Evolutionary conservation across 2,329 filamentous ascomycete genomes (phyloP).

Genomic region (Lachnellula suecica): DNA sequence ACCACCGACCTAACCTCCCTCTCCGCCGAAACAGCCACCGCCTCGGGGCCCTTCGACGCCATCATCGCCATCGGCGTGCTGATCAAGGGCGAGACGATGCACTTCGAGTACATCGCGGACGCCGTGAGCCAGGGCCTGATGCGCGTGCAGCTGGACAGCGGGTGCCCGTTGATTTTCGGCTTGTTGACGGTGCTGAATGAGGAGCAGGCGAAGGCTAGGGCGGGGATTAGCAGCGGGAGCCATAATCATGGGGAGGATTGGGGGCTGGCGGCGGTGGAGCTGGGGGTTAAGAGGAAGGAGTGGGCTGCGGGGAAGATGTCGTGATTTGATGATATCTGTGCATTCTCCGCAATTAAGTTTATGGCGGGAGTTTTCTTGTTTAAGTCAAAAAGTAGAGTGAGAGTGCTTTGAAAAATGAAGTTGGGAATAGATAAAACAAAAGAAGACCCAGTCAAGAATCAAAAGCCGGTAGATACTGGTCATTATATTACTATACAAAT

Average conservation of each 20-base stretch:
- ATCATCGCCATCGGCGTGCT: constrained; percentile 93
- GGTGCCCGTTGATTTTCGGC: constrained; percentile 88
- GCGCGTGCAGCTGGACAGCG: constrained; percentile 87
- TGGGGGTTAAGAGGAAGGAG: constrained; percentile 81
- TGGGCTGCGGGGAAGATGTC: constrained; percentile 58
- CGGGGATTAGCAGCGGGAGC: constrained; percentile 75
- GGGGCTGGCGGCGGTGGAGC: constrained; percentile 90
- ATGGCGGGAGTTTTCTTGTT: too few species aligned
- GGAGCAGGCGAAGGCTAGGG: constrained; percentile 81
- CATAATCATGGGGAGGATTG: constrained; percentile 98
- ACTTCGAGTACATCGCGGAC: constrained; percentile 98
- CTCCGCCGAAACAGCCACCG: constrained; percentile 35
- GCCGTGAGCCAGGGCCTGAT: constrained; percentile 89
- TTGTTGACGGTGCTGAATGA: constrained; percentile 86
- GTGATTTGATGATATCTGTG: constrained; percentile 4
- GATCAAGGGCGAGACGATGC: constrained; percentile 99
- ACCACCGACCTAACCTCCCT: constrained; percentile 64
- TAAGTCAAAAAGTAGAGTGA: too few species aligned
- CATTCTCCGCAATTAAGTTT: not conserved
- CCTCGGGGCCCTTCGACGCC: constrained; percentile 76
- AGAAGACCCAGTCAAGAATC: too few species aligned
- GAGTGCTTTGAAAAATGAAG: too few species aligned
- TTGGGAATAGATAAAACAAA: too few species aligned
- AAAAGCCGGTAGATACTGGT: not conserved
- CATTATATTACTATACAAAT: constrained; percentile 18